A percentile compares a stretch with the other conserved stretches of the same genome.
These are phyloP conservation scores for Monosporascus sp. DNA, from an alignment of 2,329 filamentous ascomycete species.

Conservation along the genomic window DNA sequence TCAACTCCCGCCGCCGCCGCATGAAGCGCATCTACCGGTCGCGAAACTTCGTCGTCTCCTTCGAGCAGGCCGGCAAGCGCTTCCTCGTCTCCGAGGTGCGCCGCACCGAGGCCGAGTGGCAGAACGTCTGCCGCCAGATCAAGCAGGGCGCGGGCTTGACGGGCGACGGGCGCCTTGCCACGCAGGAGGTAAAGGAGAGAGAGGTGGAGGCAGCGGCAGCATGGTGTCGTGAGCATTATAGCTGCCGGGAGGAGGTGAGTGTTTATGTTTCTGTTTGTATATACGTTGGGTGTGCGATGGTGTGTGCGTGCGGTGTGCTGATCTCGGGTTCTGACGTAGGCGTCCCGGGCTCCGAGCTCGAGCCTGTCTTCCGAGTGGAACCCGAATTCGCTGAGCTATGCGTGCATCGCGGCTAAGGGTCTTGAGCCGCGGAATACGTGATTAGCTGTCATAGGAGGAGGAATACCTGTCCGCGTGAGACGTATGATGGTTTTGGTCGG, in stretches of 20 bases:
- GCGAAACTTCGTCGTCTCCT: slow-evolving; percentile 4
- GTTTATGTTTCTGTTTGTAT: too few relatives aligned
- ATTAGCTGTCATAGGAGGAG: background rate
- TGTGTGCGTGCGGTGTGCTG: background rate
- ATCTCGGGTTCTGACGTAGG: background rate
- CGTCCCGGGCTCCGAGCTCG: background rate
- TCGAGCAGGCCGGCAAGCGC: slow-evolving; percentile 3
- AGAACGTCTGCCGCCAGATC: background rate
- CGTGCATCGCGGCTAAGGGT: background rate
- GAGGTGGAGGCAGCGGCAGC: too few relatives aligned
- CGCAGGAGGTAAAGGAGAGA: background rate
- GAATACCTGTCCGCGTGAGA: too few relatives aligned
- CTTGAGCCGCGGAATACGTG: background rate
- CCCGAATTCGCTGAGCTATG: background rate
- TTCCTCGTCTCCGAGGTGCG: slow-evolving; percentile 2
- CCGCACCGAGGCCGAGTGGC: background rate
- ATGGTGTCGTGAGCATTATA: too few relatives aligned
- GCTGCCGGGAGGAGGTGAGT: too few relatives aligned
- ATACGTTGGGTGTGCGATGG: too few relatives aligned
- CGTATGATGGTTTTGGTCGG: too few relatives aligned
- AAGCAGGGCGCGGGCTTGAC: background rate
- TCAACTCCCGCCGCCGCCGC: slow-evolving; percentile 3
- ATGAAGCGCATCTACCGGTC: slow-evolving; percentile 8
- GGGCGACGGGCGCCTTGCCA: too few relatives aligned
- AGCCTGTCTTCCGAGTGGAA: background rate